These are phyloP conservation scores for Calocybe gangraenosa DNA, from an alignment of 768 basidiomycete genomes.

Conservation along the genomic window DNA sequence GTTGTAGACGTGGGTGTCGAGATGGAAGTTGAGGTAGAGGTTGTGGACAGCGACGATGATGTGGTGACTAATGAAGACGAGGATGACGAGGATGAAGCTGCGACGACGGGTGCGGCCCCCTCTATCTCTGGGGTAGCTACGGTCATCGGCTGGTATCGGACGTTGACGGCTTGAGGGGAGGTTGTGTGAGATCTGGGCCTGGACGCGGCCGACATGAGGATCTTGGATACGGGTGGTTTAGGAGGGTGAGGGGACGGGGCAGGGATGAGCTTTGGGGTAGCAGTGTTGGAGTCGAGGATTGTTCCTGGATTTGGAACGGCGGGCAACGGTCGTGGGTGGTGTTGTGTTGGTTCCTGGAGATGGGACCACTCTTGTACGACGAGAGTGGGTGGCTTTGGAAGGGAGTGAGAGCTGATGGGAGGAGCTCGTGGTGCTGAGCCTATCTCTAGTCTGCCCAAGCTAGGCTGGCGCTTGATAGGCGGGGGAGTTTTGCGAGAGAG, in stretches of 20 bases:
- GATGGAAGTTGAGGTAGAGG: neutral
- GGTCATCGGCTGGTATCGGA: slow-evolving; percentile 25
- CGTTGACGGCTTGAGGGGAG: slow-evolving; percentile 13
- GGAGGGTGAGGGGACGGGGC: neutral
- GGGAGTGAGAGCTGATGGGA: slow-evolving; percentile 13
- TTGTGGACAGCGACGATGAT: slow-evolving; percentile 2
- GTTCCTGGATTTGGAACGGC: slow-evolving; percentile 12
- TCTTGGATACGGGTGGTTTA: slow-evolving; percentile 8
- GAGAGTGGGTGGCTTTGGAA: slow-evolving; percentile 15
- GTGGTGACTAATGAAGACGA: slow-evolving; percentile 7
- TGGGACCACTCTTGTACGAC: slow-evolving; percentile 18
- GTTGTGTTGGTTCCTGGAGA: neutral
- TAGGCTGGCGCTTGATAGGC: slow-evolving; percentile 21
- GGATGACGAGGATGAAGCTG: slow-evolving; percentile 3
- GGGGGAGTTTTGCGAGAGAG: slow-evolving; percentile 22
- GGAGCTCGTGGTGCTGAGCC: slow-evolving; percentile 16
- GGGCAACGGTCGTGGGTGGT: slow-evolving; percentile 20
- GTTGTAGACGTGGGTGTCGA: too few relatives aligned
- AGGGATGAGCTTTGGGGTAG: neutral
- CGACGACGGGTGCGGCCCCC: slow-evolving; percentile 5
- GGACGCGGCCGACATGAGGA: slow-evolving; percentile 5
- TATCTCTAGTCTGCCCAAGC: slow-evolving; percentile 25
- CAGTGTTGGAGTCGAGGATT: neutral
- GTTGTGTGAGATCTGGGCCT: slow-evolving; percentile 15
- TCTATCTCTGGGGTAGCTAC: slow-evolving; percentile 15